Conservation (phyloP, 78 protist species). For the Tieghemostelium lacteum region DNA sequence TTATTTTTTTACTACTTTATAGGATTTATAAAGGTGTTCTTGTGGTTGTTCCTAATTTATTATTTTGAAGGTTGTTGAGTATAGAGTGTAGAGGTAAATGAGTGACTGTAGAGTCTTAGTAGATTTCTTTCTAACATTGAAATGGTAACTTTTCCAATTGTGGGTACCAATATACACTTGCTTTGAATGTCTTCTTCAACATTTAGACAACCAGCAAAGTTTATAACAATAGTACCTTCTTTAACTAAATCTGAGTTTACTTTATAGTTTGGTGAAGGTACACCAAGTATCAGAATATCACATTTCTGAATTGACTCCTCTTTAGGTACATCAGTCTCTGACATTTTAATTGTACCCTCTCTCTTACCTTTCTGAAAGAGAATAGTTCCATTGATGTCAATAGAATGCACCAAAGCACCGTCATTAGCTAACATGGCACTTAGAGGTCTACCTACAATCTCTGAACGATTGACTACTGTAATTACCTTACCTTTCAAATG, state of each 20-base stretch:
- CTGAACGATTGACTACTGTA: constrained; percentile 93
- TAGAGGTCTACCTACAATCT: constrained; percentile 95
- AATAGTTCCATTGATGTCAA: constrained; percentile 54
- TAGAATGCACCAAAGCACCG: constrained; percentile 82
- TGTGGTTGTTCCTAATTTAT: too few relatives aligned
- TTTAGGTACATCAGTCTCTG: constrained; percentile 33
- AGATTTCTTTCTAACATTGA: constrained; percentile 90
- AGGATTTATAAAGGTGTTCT: too few relatives aligned
- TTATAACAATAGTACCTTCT: constrained; percentile 68
- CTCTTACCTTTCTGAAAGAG: constrained; percentile 55
- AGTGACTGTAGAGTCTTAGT: constrained; percentile 68
- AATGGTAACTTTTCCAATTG: constrained; percentile 89
- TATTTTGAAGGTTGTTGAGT: too few relatives aligned
- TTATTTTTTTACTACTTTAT: too few relatives aligned
- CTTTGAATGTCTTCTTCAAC: constrained; percentile 73
- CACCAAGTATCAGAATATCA: constrained; percentile 86
- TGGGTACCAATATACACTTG: constrained; percentile 64
- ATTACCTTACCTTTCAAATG: constrained; percentile 88
- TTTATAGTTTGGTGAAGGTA: constrained; percentile 79
- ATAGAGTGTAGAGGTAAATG: not conserved
- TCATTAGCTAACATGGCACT: constrained; percentile 84
- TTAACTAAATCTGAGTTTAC: constrained; percentile 43
- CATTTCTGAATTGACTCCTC: constrained; percentile 70
- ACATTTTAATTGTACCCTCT: constrained; percentile 73
- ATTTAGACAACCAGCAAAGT: constrained; percentile 84